Percentiles rank a stretch among this genome's conserved stretches.
These are phyloP conservation scores for Schizophyllum amplum DNA, from an alignment of 1,284 basidiomycete species.

Conservation along the genomic window DNA sequence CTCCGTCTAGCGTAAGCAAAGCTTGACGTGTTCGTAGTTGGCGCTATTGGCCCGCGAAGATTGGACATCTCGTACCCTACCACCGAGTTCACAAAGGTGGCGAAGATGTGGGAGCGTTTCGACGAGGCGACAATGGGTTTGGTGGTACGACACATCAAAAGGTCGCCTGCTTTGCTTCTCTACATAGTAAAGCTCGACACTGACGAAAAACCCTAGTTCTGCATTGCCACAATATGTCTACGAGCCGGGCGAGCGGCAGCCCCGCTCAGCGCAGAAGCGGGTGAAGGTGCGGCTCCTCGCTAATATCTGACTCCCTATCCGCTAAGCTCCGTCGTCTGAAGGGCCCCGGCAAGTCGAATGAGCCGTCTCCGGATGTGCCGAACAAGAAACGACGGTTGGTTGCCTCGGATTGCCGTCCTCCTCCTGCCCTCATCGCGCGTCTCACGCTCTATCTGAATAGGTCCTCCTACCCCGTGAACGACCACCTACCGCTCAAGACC, in stretches of 20 bases:
- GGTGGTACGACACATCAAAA: conserved; percentile 87
- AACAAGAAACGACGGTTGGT: conserved; percentile 64
- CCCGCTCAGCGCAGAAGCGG: conserved; percentile 54
- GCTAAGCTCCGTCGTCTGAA: conserved; percentile 22
- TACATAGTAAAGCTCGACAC: background rate
- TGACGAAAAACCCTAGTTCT: conserved; percentile 35
- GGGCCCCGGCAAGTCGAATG: conserved; percentile 53
- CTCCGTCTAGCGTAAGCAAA: conserved; percentile 10
- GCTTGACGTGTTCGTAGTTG: conserved; percentile 8
- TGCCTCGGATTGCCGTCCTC: conserved; percentile 16
- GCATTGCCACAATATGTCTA: conserved; percentile 78
- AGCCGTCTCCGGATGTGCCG: conserved; percentile 62
- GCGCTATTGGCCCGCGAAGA: conserved; percentile 67
- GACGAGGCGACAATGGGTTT: conserved; percentile 93
- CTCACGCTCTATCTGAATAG: conserved; percentile 14
- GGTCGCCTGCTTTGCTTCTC: conserved; percentile 38
- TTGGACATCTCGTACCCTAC: conserved; percentile 97
- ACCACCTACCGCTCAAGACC: conserved; percentile 34
- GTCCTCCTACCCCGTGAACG: conserved; percentile 27
- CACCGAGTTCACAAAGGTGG: conserved; percentile 87
- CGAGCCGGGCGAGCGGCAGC: conserved; percentile 70
- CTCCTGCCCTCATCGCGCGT: conserved; percentile 17
- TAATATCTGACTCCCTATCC: conserved; percentile 5
- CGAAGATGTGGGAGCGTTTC: conserved; percentile 95
- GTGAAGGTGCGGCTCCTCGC: conserved; percentile 51